Evolutionary conservation across 1,284 basidiomycete species (phyloP), one percentile per base, ranked within the genome.

Genomic region (Blastosporella zonata): DNA sequence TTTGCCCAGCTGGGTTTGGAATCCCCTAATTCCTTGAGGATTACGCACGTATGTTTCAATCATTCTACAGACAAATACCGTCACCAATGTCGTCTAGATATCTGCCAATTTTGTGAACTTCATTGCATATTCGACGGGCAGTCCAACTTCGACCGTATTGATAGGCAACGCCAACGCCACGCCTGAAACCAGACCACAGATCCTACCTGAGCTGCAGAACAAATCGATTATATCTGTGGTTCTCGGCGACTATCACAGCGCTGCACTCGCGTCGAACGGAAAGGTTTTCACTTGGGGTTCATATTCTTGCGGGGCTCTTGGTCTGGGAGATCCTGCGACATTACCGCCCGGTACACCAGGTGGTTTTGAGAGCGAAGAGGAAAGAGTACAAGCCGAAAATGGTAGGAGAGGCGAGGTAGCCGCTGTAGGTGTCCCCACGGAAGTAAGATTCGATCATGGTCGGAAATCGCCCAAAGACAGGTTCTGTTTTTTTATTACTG

Each of bases 181-280:
- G 27, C 54, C 63, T 21, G 66, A 67, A 15, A 69, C 71, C 36
- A 59, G 60, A 36, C 87, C 91, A 2, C 73, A 74, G 27, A 69
- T 90, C 52, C 74, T 89, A 2, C 83, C 87, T 1, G 77, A 74
- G 18, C 69, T 96, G 17, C 90, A 93, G 58, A 77, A 86, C 57
- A 77, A 72, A 53, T 73, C 75, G 33, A 78, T 95, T 47, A 93
- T 95, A 54, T 90, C 90, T 47, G 84, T 94, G 47, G 83, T 86
- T 7, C 75, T 93, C 39, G 94, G 94, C 3, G 93, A 97, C 66
- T 95, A 93, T 65, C 93, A 97, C 69, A 84, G 74, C 59, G 89
- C 84, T 21, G 93, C 94, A 0, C 73, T 97, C 53, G 93, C 91
- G 1, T 73, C 79, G 34, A 67, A 74, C 21, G 94, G 93, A 10